Evolutionary conservation across 2,329 filamentous ascomycete genomes (phyloP).

Genomic region (Trichophyton benhamiae): DNA sequence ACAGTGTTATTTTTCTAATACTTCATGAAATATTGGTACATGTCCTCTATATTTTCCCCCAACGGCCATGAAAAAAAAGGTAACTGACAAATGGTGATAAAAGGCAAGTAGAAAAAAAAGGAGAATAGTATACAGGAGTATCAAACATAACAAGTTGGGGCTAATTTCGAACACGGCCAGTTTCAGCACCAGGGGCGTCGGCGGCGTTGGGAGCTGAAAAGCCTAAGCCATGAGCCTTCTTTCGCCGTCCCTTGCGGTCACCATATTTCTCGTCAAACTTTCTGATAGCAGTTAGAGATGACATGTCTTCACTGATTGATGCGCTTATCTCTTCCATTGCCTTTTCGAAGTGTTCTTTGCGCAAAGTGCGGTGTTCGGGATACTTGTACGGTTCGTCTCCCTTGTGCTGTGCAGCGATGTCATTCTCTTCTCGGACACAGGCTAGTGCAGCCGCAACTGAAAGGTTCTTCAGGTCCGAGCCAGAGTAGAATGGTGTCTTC

Average conservation of each 20-base stretch:
- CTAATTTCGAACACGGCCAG: constrained; percentile 14
- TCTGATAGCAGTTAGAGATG: constrained; percentile 67
- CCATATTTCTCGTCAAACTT: constrained; percentile 96
- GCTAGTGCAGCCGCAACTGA: constrained; percentile 39
- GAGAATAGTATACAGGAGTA: not conserved
- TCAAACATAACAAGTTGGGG: not conserved
- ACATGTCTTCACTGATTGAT: constrained; percentile 90
- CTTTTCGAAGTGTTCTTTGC: constrained; percentile 63
- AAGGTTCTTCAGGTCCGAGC: constrained; percentile 42
- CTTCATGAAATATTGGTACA: not conserved
- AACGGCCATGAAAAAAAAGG: not conserved
- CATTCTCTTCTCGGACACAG: constrained; percentile 38
- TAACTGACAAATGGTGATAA: not conserved
- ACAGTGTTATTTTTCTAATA: not conserved
- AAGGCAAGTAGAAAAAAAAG: not conserved
- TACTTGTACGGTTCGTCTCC: constrained; percentile 43
- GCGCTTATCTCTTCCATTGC: constrained; percentile 82
- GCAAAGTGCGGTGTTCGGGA: constrained; percentile 56
- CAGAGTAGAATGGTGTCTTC: constrained; percentile 39
- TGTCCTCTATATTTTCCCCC: constrained; percentile 2
- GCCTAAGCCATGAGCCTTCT: constrained; percentile 44
- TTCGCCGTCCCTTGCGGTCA: constrained; percentile 57
- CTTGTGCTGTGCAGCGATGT: constrained; percentile 25
- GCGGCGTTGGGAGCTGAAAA: constrained; percentile 23
- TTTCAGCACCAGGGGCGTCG: constrained; percentile 7